A percentile compares a stretch with the other conserved stretches of the same genome.
Conservation (phyloP, 2,329 filamentous ascomycete genomes). For the Calonectria hawksworthii region DNA sequence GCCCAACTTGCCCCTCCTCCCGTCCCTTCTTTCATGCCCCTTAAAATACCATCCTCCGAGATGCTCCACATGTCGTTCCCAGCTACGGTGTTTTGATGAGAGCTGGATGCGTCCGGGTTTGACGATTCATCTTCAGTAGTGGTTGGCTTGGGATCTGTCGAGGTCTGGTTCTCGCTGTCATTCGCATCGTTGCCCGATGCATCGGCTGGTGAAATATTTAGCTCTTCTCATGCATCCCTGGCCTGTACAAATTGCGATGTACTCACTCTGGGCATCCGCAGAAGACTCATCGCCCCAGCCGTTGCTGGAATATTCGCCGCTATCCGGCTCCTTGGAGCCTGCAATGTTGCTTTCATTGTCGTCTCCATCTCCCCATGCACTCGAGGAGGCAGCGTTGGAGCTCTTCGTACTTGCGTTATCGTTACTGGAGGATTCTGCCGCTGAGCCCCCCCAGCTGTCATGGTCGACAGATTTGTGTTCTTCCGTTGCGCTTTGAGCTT, state of each 20-base stretch:
- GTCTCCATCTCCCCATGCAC: not conserved
- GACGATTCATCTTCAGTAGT: constrained; percentile 15
- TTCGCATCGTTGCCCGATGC: not conserved
- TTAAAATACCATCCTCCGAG: constrained; percentile 53
- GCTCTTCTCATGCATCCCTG: not conserved
- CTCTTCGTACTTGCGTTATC: not conserved
- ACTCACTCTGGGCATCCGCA: constrained; percentile 1
- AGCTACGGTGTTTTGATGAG: not conserved
- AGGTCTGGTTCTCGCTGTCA: constrained; percentile 19
- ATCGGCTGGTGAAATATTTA: constrained; percentile 22
- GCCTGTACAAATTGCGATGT: not conserved
- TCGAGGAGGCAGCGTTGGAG: not conserved
- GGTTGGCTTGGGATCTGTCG: constrained; percentile 9
- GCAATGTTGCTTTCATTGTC: not conserved
- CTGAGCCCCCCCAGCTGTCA: constrained; percentile 1
- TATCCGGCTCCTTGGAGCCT: not conserved
- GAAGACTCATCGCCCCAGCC: not conserved
- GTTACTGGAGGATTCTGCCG: not conserved
- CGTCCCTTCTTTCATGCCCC: constrained; percentile 51
- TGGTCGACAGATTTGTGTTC: not conserved
- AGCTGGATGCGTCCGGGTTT: not conserved
- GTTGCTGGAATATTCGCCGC: not conserved
- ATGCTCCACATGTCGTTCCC: constrained; percentile 47
- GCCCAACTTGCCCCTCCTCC: constrained; percentile 46
- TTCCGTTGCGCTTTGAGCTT: not conserved